Base-by-base conservation (phyloP, 768 basidiomycete species). In the Suillus americanus region DNA sequence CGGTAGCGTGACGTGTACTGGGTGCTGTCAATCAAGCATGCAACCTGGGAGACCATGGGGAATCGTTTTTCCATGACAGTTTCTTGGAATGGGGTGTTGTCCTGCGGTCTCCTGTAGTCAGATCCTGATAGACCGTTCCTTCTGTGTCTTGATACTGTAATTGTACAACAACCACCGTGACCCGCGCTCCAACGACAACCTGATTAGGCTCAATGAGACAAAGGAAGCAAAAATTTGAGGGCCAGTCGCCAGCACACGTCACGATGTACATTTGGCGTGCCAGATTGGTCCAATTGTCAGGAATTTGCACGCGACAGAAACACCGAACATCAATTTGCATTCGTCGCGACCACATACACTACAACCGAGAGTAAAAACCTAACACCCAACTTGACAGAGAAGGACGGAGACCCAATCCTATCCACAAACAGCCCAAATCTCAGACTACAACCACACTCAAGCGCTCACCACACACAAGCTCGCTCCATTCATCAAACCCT, bases 381-480 rank as follows among this genome's bases (percentile, higher is more conserved):
- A 60, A 25, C 33, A 37, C 41, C 43, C 66, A 59, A 30, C 30
- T 30, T 30, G 30, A 30, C 51, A n/a, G 20, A 13, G 10, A 62
- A 5, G 62, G 6, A 6, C 1, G 53, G 51, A 37, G 3, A 62
- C 53, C 65, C 50, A 64, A 53, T 59, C 35, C 65, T 46, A 60
- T 9, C 14, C 59, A 28, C 67, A 62, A 51, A 46, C 64, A 64
- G 45, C 64, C 53, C 64, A 62, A 10, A 41, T 41, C 37, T 38
- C 62, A 5, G 20, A 61, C 56, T 37, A 62, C 50, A 40, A 56
- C 53, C 10, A 14, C 37, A 20, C 68, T 65, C 71, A 72, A 82
- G 81, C 83, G 82, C 82, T 83, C 82, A 84, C 82, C 79, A 70
- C 61, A n/a, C 73, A 70, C 60, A 64, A 54, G 65, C 69, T 67